Base-by-base conservation (phyloP, 345 rosid species). In the Excoecaria cochinchinensis region DNA sequence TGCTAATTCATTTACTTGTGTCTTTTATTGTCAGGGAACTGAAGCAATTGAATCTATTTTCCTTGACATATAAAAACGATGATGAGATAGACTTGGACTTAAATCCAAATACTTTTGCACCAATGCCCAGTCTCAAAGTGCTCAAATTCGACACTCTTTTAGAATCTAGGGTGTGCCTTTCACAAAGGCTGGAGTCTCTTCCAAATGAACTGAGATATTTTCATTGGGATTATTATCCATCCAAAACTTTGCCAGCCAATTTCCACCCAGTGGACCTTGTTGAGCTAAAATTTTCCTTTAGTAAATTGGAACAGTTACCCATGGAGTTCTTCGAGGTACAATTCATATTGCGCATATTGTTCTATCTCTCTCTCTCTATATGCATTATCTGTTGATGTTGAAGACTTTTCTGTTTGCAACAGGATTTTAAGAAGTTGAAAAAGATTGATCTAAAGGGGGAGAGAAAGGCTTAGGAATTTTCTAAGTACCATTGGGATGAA, bases 191-290 rank as follows among this genome's bases (percentile, higher is more conserved):
- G 6, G 57, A 59, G 11, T 60, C 3, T 51, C 72, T 75, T 42
- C 44, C 78, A 1, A 42, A 22, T 67, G 53, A 57, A 17, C 56
- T 75, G 22, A 42, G 57, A 6, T 66, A 67, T 66, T 42, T 75
- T 25, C 13, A 57, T 16, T 75, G 78, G 78, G 4, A 56, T 21
- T 21, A 25, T 8, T 75, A 66, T 47, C 78, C 78, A 42, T 44
- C 22, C 22, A 15, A 52, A 16, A 39, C 21, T 66, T 75, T 75
- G 56, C 78, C 78, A 8, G 4, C 66, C 42, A 57, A 75, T 55
- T 75, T 67, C 42, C 17, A 44, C n/a, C 72, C 57, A 53, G 2
- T 5, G 46, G 44, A 75, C 19, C 78, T 75, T 25, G 56, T 75
- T 6, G 71, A 65, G 46, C 63, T 75, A 15, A 19, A 56, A 13